phyloP scores from a whole-genome alignment of 306 rosid genomes.

The Prunus kanzakura region DNA sequence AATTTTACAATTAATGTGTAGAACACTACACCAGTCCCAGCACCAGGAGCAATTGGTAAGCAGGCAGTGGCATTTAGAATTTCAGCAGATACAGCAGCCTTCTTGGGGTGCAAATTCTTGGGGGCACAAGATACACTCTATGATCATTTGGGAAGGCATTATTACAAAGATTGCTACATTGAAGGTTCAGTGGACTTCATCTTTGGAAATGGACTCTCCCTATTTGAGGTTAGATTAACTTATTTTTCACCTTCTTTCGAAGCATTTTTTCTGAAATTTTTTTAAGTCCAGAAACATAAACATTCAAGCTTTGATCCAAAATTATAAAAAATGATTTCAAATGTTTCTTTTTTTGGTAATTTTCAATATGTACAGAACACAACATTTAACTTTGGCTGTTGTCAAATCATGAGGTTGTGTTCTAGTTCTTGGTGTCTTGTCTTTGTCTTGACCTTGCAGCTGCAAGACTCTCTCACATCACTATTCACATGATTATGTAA shows the following conservation, averaged over 20 bases:
- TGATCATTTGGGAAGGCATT: conserved; percentile 89
- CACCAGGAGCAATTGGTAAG: conserved; percentile 73
- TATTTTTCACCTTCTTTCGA: background rate
- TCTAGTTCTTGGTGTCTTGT: background rate
- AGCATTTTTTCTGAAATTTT: background rate
- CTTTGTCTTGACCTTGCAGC: background rate
- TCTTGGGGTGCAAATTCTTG: conserved; percentile 69
- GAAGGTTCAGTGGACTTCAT: conserved; percentile 99
- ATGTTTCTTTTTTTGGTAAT: background rate
- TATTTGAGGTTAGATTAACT: conserved; percentile 58
- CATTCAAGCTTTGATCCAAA: background rate
- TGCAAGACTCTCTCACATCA: background rate
- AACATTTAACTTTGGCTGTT: background rate
- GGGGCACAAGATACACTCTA: conserved; percentile 96
- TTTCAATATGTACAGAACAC: background rate
- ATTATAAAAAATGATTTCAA: background rate
- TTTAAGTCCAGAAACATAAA: background rate
- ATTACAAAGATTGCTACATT: conserved; percentile 88
- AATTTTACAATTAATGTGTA: conserved; percentile 17
- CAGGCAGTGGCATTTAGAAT: conserved; percentile 96
- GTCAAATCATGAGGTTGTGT: background rate
- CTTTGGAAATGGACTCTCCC: conserved; percentile 85
- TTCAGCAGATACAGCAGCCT: conserved; percentile 86
- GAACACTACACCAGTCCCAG: conserved; percentile 84
- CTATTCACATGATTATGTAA: background rate